These are phyloP conservation scores for Pyrus pyrifolia DNA, from an alignment of 306 rosid species.

Conservation along the genomic window DNA sequence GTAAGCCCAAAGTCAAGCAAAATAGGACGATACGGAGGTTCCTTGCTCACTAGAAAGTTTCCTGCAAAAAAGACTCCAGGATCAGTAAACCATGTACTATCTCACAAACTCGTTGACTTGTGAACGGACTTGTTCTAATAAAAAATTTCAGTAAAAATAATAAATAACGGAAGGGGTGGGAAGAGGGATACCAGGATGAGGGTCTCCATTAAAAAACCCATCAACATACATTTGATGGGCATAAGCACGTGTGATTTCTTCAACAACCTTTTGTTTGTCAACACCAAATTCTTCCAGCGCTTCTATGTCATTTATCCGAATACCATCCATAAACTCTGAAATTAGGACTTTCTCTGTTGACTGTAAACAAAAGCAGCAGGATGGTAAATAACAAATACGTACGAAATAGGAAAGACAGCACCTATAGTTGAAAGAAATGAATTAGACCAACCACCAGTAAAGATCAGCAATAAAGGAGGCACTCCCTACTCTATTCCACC, in stretches of 20 bases:
- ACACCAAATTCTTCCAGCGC: slow-evolving; percentile 68
- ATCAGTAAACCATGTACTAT: slow-evolving; percentile 8
- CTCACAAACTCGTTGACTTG: slow-evolving; percentile 11
- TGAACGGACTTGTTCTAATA: neutral
- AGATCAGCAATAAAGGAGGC: neutral
- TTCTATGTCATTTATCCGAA: slow-evolving; percentile 80
- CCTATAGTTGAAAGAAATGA: neutral
- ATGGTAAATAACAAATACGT: neutral
- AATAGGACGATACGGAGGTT: slow-evolving; percentile 81
- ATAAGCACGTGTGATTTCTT: slow-evolving; percentile 97
- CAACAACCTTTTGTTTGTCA: slow-evolving; percentile 75
- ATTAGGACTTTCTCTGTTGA: slow-evolving; percentile 81
- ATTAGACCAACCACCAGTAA: neutral
- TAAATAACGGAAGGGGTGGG: neutral
- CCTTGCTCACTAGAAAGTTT: slow-evolving; percentile 98
- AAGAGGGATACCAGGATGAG: slow-evolving; percentile 77
- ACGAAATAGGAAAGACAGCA: neutral
- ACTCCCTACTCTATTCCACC: neutral
- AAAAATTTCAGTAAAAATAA: neutral
- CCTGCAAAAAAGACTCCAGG: slow-evolving; percentile 40
- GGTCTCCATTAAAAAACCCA: slow-evolving; percentile 98
- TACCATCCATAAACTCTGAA: slow-evolving; percentile 96
- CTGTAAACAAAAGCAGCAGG: slow-evolving; percentile 45
- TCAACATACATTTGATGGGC: slow-evolving; percentile 96
- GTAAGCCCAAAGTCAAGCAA: slow-evolving; percentile 98